phyloP scores from a whole-genome alignment of 225 moss, liverwort and hornwort species.

The Sphagnum tenellum region DNA sequence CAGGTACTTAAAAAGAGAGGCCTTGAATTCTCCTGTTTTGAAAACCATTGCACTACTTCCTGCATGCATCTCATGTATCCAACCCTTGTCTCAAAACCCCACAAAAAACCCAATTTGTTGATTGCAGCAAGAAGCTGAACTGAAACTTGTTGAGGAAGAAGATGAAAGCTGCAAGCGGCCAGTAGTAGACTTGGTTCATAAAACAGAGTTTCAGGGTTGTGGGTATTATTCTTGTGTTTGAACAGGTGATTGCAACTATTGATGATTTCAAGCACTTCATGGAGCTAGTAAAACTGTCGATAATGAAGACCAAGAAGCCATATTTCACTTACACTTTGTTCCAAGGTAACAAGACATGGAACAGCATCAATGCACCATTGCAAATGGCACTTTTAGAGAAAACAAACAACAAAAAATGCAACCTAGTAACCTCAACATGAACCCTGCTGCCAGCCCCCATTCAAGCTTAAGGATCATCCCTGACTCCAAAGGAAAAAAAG shows the following conservation, averaged over 20 bases:
- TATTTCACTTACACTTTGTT: conserved; percentile 7
- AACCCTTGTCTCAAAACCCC: too few species aligned
- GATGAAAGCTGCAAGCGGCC: too few species aligned
- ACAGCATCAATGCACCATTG: conserved; percentile 1
- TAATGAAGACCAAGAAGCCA: conserved; percentile 1
- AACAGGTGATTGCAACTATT: conserved; percentile 4
- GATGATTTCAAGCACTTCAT: conserved; percentile 7
- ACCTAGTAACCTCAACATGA: too few species aligned
- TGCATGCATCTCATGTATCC: too few species aligned
- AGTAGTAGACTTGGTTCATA: not conserved
- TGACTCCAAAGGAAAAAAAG: too few species aligned
- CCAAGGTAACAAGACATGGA: conserved; percentile 2
- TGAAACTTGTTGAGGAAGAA: too few species aligned
- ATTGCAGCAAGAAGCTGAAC: too few species aligned
- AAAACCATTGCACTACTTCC: too few species aligned
- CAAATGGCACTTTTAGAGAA: not conserved
- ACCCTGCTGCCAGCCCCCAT: too few species aligned
- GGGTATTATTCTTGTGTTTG: not conserved
- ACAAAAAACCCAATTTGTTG: too few species aligned
- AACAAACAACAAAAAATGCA: too few species aligned
- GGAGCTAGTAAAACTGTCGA: conserved; percentile 3
- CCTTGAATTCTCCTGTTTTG: not conserved
- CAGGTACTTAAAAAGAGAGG: not conserved
- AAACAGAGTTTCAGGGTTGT: not conserved
- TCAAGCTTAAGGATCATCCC: too few species aligned